These are phyloP conservation scores for Euphrasia arctica DNA, from an alignment of 305 asterid species.

Conservation along the genomic window DNA sequence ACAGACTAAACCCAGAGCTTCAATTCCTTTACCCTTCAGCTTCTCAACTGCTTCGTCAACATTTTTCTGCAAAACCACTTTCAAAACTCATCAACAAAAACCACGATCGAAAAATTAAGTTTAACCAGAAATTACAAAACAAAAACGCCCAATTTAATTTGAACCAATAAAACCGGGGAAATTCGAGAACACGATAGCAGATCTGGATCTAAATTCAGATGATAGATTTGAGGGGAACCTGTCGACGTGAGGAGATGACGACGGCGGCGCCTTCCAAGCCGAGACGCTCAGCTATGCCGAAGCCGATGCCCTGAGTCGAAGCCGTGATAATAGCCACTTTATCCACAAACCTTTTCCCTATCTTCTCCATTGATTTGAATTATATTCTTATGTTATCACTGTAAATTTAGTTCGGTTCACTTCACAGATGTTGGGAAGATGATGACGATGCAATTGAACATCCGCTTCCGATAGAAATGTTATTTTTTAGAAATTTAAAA, in stretches of 20 bases:
- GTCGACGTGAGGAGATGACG: slow-evolving; percentile 90
- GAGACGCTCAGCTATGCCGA: slow-evolving; percentile 78
- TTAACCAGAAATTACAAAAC: background rate
- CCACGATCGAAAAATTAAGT: background rate
- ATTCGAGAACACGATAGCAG: background rate
- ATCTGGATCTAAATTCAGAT: background rate
- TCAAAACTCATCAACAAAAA: background rate
- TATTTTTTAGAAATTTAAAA: too few species aligned
- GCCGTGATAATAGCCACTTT: slow-evolving; percentile 85
- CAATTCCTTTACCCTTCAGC: slow-evolving; percentile 55
- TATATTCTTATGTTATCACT: background rate
- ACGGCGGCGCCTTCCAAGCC: slow-evolving; percentile 89
- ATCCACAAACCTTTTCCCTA: slow-evolving; percentile 63
- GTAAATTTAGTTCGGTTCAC: too few species aligned
- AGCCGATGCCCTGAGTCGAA: slow-evolving; percentile 95
- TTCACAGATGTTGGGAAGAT: too few species aligned
- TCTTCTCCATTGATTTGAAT: slow-evolving; percentile 38
- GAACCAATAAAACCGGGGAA: background rate
- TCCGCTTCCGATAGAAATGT: too few species aligned
- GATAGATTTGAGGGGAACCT: slow-evolving; percentile 31
- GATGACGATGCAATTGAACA: too few species aligned
- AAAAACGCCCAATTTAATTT: background rate
- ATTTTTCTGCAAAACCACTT: slow-evolving; percentile 48
- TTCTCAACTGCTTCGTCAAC: slow-evolving; percentile 78
- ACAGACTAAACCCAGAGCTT: slow-evolving; percentile 69